Base-by-base conservation (phyloP, 345 rosid genomes). In the Ceriops decandra region DNA sequence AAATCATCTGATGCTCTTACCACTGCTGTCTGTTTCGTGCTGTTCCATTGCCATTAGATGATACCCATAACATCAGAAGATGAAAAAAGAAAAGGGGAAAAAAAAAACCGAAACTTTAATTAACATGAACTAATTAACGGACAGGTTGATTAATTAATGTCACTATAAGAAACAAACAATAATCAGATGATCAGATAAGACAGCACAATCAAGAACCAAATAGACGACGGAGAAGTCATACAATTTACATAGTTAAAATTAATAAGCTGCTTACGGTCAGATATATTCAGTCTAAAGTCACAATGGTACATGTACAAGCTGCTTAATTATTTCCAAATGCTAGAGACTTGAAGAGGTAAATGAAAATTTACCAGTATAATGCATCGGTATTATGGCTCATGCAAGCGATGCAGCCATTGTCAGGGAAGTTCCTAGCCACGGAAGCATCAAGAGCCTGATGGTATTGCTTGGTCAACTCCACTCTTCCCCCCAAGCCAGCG, bases 351-450 rank as follows among this genome's bases (percentile, higher is more conserved):
- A 17, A 6, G 30, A 52, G 22, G n/a, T 7, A n/a, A 66, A 57
- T 19, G 21, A 19, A 53, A 9, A 59, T 66, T 61, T 65, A 91
- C 97, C 97, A 91, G 80, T 93, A 93, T 8, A 93, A 90, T 27
- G 98, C 92, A 78, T 93, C 98, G 0, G 95, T 93, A 47, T 88
- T 91, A 51, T 93, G 98, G 70, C 98, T 88, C 98, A 93, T 93
- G 75, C 98, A 93, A 20, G 98, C 97, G 49, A 93, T 88, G 85
- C 87, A 84, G 0, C 97, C 98, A 77, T 93, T 93, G 17, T 89
- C 97, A 0, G 89, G 91, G 68, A 93, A 93, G 57, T 88, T 89
- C 71, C 82, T 77, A 0, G 91, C 84, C 17, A 93, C 90, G 15
- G 97, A 93, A 0, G 91, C 87, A 52, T 93, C 98, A 52, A 93